Base-by-base conservation (phyloP, 2,329 filamentous ascomycete genomes). In the Ophiostoma perfectum region DNA sequence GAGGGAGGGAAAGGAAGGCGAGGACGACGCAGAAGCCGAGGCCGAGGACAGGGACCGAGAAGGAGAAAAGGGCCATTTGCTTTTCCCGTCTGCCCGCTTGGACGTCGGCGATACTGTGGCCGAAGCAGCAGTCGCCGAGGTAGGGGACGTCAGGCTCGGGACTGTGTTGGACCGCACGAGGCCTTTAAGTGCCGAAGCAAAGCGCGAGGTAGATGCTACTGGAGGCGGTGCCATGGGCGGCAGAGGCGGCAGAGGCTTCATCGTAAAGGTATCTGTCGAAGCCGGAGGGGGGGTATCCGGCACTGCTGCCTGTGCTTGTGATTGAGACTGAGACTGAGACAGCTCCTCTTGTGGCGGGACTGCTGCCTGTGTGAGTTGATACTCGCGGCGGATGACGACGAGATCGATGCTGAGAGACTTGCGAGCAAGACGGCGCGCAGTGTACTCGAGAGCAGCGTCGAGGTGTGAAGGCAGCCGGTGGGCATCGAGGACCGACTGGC, bases 351-450 rank as follows among this genome's bases (percentile, higher is more conserved):
- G 16, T 42, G 60, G 36, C 49, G 36, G 27, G 1, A 8, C 27
- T 38, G 12, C 7, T 27, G 38, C n/a, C 27, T 42, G 60, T 42
- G 83, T 83, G 7, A 87, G 77, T 73, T 87, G 83, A 72, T 85
- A 83, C 69, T 86, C 84, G 63, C 82, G 81, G 52, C 83, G 80
- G 62, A 86, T 80, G 36, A 87, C 82, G 58, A 88, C 80, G 49
- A 89, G 81, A 18, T 84, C 86, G 66, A 88, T 78, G 73, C 85
- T 82, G 2, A 87, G 76, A 8, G 78, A 78, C 74, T 86, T 88
- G 66, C 80, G 80, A 12, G 84, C 81, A 36, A 89, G 80, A 27
- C 83, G 80, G 71, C 79, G 80, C 0, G 87, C 87, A 14, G 81
- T 80, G 72, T 87, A 86, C 69, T 88, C 85, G 42, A 89, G 81